phyloP scores from a whole-genome alignment of 768 basidiomycete genomes.

The Auriculariales sp. region DNA sequence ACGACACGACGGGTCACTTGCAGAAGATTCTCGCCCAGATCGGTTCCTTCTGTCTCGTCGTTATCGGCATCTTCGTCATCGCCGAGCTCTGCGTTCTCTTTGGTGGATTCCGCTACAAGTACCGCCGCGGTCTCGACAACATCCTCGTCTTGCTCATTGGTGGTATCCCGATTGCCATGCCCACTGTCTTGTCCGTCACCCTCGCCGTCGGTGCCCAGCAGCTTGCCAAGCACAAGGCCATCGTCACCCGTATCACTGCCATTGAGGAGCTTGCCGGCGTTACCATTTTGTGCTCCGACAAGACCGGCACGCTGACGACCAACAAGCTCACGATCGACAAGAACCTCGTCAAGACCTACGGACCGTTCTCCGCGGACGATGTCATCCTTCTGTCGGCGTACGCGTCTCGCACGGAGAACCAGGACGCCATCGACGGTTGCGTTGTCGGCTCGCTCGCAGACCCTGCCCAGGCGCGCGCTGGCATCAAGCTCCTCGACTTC shows the following conservation, averaged over 20 bases:
- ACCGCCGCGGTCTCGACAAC: constrained; percentile 92
- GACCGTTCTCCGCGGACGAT: constrained; percentile 75
- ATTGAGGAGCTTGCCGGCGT: constrained; percentile 98
- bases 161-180: constrained; percentile 99
- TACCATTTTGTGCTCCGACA: constrained; percentile 97
- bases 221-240: constrained; percentile 98
- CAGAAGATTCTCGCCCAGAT: constrained; percentile 98
- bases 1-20: constrained; percentile 95
- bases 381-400: constrained; percentile 90
- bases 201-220: constrained; percentile 98
- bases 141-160: constrained; percentile 98
- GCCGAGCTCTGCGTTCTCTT: constrained; percentile 92
- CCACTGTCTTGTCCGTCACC: constrained; percentile 93
- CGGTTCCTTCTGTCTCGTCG: constrained; percentile 91
- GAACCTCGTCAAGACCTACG: constrained; percentile 82
- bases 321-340: constrained; percentile 98
- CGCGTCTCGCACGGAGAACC: constrained; percentile 96
- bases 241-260: constrained; percentile 98
- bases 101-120: constrained; percentile 77
- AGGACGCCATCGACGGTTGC: constrained; percentile 89
- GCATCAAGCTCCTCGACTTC: constrained; percentile 95
- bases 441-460: constrained; percentile 73
- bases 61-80: constrained; percentile 90
- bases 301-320: constrained; percentile 96
- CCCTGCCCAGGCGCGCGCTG: constrained; percentile 58